Evolutionary conservation across 2,329 filamentous ascomycete species (phyloP), one percentile per base, ranked within the genome.

Genomic region (Epichloe typhina): DNA sequence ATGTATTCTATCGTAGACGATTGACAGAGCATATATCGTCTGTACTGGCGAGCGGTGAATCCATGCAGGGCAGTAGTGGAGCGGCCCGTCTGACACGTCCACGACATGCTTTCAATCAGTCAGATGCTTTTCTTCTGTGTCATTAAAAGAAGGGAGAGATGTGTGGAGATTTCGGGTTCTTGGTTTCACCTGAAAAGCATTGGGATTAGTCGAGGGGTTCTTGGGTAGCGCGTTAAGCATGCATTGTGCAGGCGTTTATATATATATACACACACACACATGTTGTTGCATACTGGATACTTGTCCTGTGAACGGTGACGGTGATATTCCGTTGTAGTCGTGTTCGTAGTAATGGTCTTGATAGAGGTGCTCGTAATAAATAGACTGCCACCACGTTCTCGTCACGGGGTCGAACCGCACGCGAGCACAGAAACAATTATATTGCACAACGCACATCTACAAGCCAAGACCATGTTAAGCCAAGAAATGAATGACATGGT

Each of bases 381-480:
- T 31, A 9, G 26, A 31, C 26, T 31, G 26, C 3, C 26, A 9
- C 9, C 7, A 31, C 26, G 26, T 31, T 31, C 26, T 31, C 8
- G 26, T 31, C 26, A 26, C 26, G 26, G 7, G 7, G 7, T 26
- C 26, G 26, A 26, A 26, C 26, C 7, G 26, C 26, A 8, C 7
- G 7, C 2, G 26, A 26, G 26, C 26, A 36, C 21, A 26, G 17
- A 13, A 15, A 7, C 1, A 23, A 21, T n/a, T 39, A 37, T 26
- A 48, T 42, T 38, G 33, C 50, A 50, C 36, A 39, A 21, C 31
- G 42, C 37, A 45, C 46, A 17, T 47, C 45, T 46, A 50, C 36
- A 26, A 43, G 21, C 47, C 47, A 55, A 51, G 52, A 53, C 54
- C 54, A 47, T 41, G 41, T 40, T 49, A 47, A 49, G 36, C 33